These are phyloP conservation scores for Alnus rubra DNA, from an alignment of 306 rosid genomes.

Conservation along the genomic window DNA sequence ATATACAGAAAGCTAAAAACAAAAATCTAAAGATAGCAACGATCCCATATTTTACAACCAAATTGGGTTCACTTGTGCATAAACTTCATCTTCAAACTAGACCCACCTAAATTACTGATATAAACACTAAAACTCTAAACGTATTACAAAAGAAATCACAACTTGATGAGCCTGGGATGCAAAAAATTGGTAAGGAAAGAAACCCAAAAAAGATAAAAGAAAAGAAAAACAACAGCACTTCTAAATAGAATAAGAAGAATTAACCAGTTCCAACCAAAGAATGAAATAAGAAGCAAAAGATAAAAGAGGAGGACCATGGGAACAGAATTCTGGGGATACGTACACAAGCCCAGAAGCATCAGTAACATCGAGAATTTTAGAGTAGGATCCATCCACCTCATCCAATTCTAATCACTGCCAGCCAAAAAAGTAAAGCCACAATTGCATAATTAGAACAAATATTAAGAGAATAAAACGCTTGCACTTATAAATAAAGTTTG, in stretches of 20 bases:
- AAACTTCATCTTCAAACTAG: constrained; percentile 11
- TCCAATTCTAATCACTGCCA: constrained; percentile 46
- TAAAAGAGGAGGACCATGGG: neutral
- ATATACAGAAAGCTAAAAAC: neutral
- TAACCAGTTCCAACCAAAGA: neutral
- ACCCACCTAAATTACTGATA: neutral
- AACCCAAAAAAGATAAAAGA: neutral
- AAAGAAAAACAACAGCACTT: neutral
- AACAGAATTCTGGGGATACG: constrained; percentile 14
- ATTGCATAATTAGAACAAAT: neutral
- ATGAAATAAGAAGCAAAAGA: neutral
- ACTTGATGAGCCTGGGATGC: neutral
- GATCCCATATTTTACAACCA: neutral
- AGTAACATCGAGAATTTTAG: constrained; percentile 36
- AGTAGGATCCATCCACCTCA: constrained; percentile 44
- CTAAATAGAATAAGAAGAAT: neutral
- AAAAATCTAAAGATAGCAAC: neutral
- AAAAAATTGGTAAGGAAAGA: neutral
- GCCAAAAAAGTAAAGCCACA: neutral
- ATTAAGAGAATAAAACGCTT: neutral
- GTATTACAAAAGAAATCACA: neutral
- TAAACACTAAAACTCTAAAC: neutral
- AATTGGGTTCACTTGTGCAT: neutral
- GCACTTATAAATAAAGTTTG: neutral
- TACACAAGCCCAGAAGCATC: constrained; percentile 48